Base-by-base conservation (phyloP, 345 rosid species). In the Citrus cavaleriei region DNA sequence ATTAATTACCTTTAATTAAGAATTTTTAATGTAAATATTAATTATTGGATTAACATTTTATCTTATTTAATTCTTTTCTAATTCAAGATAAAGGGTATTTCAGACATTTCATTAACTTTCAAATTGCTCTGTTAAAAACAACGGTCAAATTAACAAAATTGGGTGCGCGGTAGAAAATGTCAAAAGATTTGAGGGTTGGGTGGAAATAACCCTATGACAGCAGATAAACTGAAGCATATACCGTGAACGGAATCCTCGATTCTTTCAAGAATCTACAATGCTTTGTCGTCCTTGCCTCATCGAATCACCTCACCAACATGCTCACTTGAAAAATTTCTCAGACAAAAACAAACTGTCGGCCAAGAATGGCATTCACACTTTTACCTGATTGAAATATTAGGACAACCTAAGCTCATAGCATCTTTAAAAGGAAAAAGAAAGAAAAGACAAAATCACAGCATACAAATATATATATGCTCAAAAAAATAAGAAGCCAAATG, bases 81-180 rank as follows among this genome's bases (percentile, higher is more conserved):
- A 37, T 37, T 37, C 9, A 6, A 37, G 2, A 37, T 37, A 6
- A 7, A 9, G 2, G 0, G 9, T 7, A 37, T 37, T 37, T 37
- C 0, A 0, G 0, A 37, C 0, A 37, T 37, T 37, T 37, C 2
- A 37, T 37, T 37, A 37, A 37, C 0, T 37, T 37, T 37, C 9
- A 37, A 37, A 37, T 37, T 1, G 2, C 0, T 37, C 40, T 0
- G 2, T 7, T 37, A 37, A 37, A 37, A 37, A 6, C 0, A 37
- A 1, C 1, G 2, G 2, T 37, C 9, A 37, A 37, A 37, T 37
- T 7, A 37, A 37, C 9, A 0, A 0, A 37, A 37, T 37, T 37
- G 0, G 0, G 9, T 6, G 40, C 7, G 0, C 0, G 9, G 0
- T 37, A 0, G 0, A 6, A 37, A 37, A 37, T 37, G 0, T 37